Conservation (phyloP, 1,284 basidiomycete species). For the Xerocomus amazonicus region DNA sequence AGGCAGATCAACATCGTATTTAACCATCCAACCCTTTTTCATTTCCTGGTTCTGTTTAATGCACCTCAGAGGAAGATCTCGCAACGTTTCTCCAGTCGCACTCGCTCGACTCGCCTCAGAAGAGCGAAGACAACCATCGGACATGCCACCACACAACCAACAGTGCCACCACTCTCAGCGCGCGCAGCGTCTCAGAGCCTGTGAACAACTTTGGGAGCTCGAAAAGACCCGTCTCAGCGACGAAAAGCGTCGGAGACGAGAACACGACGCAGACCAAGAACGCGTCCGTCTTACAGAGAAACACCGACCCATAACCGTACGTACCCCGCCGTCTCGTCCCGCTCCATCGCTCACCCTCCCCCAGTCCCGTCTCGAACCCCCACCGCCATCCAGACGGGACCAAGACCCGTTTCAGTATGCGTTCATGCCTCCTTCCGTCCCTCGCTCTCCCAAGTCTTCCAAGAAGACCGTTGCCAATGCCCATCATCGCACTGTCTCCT, state of each 20-base stretch:
- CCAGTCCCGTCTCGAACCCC: slow-evolving; percentile 19
- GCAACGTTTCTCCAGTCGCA: slow-evolving; percentile 44
- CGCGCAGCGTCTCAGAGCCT: slow-evolving; percentile 41
- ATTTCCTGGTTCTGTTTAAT: slow-evolving; percentile 11
- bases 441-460: slow-evolving; percentile 4
- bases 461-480: slow-evolving; percentile 12
- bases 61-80: slow-evolving; percentile 46
- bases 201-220: slow-evolving; percentile 52
- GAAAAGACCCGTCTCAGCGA: slow-evolving; percentile 43
- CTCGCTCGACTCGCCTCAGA: slow-evolving; percentile 49
- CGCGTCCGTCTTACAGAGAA: slow-evolving; percentile 31
- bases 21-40: no score
- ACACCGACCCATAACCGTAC: slow-evolving; percentile 20
- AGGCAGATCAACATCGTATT: not conserved
- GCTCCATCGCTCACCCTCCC: slow-evolving; percentile 7
- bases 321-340: slow-evolving; percentile 1
- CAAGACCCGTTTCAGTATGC: slow-evolving; percentile 27
- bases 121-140: slow-evolving; percentile 33
- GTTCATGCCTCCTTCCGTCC: slow-evolving; percentile 23
- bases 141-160: slow-evolving; percentile 11
- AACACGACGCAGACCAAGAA: slow-evolving; percentile 35
- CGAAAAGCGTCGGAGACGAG: slow-evolving; percentile 39
- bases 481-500: slow-evolving; percentile 38
- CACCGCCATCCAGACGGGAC: slow-evolving; percentile 12
- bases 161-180: slow-evolving; percentile 37